phyloP scores from a whole-genome alignment of 208 protist genomes.

The Wallacemonas sp. region DNA sequence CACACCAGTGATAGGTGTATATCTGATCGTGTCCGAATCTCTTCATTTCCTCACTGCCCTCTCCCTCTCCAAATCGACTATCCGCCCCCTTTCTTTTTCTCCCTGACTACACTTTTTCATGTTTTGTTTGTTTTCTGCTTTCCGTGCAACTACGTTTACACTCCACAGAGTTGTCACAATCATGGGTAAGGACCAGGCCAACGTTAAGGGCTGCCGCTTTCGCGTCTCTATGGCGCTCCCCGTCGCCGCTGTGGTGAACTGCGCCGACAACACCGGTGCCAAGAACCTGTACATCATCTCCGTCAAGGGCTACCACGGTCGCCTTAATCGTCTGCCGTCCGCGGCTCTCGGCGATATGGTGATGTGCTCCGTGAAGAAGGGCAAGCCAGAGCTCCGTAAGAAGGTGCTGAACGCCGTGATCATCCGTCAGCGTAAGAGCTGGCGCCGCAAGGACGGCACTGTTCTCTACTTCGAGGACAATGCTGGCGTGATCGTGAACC shows the following conservation, averaged over 20 bases:
- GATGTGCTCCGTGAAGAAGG: conserved; percentile 99
- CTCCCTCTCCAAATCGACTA: conserved; percentile 1
- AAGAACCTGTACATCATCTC: conserved; percentile 99
- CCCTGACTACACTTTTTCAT: conserved; percentile 3
- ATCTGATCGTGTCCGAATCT: neutral
- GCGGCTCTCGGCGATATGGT: conserved; percentile 99
- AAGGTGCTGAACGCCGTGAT: conserved; percentile 98
- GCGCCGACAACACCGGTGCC: conserved; percentile 99
- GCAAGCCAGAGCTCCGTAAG: conserved; percentile 99
- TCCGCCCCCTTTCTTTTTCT: neutral
- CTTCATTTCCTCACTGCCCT: neutral
- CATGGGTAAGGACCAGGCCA: conserved; percentile 91
- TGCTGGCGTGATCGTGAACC: conserved; percentile 99
- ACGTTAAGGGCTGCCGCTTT: conserved; percentile 97
- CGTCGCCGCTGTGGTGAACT: conserved; percentile 99
- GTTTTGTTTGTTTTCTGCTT: conserved; percentile 14
- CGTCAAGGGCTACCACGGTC: conserved; percentile 97
- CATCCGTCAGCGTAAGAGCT: conserved; percentile 99
- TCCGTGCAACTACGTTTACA: neutral
- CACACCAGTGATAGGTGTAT: too few relatives aligned
- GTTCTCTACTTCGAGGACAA: conserved; percentile 99
- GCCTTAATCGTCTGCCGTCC: conserved; percentile 98
- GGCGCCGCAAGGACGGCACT: conserved; percentile 98
- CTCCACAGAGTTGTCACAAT: conserved; percentile 22
- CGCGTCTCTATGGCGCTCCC: conserved; percentile 98